Evolutionary conservation across 2,329 filamentous ascomycete species (phyloP), one percentile per base, ranked within the genome.

Genomic region (Aspergillus viridinutans): DNA sequence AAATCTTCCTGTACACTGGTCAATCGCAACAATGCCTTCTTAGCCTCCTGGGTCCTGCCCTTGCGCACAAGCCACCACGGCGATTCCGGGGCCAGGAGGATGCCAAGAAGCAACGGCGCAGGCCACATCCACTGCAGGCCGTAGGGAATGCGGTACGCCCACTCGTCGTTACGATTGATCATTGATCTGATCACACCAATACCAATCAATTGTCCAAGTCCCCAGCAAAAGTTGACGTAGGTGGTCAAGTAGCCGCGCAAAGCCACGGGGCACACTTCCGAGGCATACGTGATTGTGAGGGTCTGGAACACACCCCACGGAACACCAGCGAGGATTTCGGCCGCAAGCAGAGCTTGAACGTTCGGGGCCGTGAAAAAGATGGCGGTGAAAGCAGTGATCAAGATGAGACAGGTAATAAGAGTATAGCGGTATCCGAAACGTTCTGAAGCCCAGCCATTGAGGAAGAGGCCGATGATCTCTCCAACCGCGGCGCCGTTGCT

Each of bases 1-100:
- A 94, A 92, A 58, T 90, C 86, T 2, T 65, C 61, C 7, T 72
- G 67, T 14, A 71, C 50, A 64, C 74, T 75, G 3, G 83, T 81
- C 56, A 86, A 62, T 56, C 77, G 69, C 50, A 70, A 62, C 26
- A 77, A 64, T 4, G 74, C 59, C 50, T 71, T 72, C 63, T 80
- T 81, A 21, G 79, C 79, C 32, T 80, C 76, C n/a, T 77, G 72
- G 0, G 75, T 70, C 10, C 73, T 72, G 2, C 76, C 77, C 58
- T 74, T 77, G 9, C 79, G 71, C 21, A 81, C 77, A 17, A 81
- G 70, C 79, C 78, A 81, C 79, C 78, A 80, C 0, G 79, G 79
- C 1, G 78, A 80, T 62, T 81, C 79, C 1, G 79, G 79, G 1
- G 79, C 79, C 28, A 81, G 65, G n/a, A 68, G 68, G 25, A 80